These are phyloP conservation scores for Sporothrix humicola DNA, from an alignment of 2,329 filamentous ascomycete genomes.

Conservation along the genomic window DNA sequence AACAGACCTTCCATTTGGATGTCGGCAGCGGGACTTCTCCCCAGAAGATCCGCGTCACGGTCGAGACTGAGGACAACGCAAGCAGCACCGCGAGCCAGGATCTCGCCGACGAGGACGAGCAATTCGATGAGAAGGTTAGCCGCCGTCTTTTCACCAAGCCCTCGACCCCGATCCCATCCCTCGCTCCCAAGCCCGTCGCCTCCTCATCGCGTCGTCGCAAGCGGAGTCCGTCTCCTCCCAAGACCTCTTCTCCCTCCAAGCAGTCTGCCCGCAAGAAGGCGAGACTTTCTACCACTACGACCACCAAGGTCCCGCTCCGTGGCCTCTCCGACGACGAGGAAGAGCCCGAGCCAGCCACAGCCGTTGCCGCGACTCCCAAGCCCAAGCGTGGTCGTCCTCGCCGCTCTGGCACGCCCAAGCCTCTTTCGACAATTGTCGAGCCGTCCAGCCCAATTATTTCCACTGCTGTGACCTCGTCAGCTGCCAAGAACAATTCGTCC, in stretches of 20 bases:
- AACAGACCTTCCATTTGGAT: slow-evolving; percentile 63
- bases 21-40: slow-evolving; percentile 58
- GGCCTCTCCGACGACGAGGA: slow-evolving; percentile 52
- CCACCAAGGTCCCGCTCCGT: slow-evolving; percentile 52
- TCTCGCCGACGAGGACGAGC: not conserved
- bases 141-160: slow-evolving; percentile 45
- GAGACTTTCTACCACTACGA: slow-evolving; percentile 10
- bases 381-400: slow-evolving; percentile 47
- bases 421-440: slow-evolving; percentile 49
- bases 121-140: slow-evolving; percentile 42
- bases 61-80: slow-evolving; percentile 54
- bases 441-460: slow-evolving; percentile 19
- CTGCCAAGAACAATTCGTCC: slow-evolving; percentile 17
- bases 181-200: slow-evolving; percentile 32
- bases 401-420: slow-evolving; percentile 59
- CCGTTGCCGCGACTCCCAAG: slow-evolving; percentile 43
- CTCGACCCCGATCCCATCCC: slow-evolving; percentile 47
- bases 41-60: slow-evolving; percentile 60
- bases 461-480: not conserved
- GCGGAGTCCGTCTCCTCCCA: slow-evolving; percentile 29
- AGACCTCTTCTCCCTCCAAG: slow-evolving; percentile 48
- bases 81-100: slow-evolving; percentile 19
- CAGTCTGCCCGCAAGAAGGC: slow-evolving; percentile 45
- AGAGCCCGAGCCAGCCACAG: slow-evolving; percentile 41
- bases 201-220: slow-evolving; percentile 26